Evolutionary conservation across 164 flowering plant genomes (phyloP), one percentile per base, ranked within the genome.

Genomic region (Tinospora cordifolia): DNA sequence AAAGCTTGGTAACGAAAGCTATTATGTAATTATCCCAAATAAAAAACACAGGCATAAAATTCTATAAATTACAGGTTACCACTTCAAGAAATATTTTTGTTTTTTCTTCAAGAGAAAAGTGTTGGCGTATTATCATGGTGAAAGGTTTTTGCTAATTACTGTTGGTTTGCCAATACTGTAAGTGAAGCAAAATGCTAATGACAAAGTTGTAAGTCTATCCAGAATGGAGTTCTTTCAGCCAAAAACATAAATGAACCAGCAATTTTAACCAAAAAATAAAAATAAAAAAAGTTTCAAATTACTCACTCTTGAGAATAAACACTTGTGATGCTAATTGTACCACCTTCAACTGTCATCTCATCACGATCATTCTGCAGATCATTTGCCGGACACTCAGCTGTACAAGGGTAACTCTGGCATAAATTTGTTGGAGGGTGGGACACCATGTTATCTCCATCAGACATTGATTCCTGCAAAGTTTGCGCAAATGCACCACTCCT

Each of bases 281-380:
- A 7, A 14, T 22, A 15, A 65, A 54, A 68, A 41, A 15, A 9
- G 21, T 40, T 9, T 21, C 44, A 26, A 69, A 25, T 47, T 47
- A 81, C 90, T 72, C 74, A 94, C 99, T 87, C 96, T 73, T 88
- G 87, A 41, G 98, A 92, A 79, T 92, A 92, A 22, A 74, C 81
- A 74, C 88, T 90, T 47, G 98, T 87, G 30, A 94, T 75, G 78
- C 81, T 90, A 62, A 92, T 92, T 25, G 93, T 90, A 40, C 99
- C 99, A 40, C 91, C 96, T 86, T 92, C 98, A 74, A 94, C 73
- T 17, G 78, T 27, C 71, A 87, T 75, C 36, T 87, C 92, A 58
- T 90, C 93, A 39, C 70, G 87, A 27, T 82, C 84, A 63, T 72
- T 82, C 60, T 74, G 66, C 7, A 73, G 34, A 72, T 87, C 87